Evolutionary conservation across 1,284 basidiomycete genomes (phyloP).

Genomic region (Ceratobasidium sp.): DNA sequence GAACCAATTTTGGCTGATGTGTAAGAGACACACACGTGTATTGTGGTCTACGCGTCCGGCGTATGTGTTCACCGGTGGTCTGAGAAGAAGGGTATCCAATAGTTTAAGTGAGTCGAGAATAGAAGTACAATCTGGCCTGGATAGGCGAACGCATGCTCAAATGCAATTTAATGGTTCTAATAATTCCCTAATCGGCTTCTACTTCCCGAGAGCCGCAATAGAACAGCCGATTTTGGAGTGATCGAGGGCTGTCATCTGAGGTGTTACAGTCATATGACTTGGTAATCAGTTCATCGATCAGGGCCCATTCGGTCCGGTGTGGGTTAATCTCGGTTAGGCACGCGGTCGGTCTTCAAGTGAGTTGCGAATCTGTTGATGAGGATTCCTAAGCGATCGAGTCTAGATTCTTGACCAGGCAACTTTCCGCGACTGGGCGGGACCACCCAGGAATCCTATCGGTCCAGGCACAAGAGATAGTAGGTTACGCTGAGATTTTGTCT

Average conservation of each 20-base stretch:
- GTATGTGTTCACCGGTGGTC: neutral
- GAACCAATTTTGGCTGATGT: neutral
- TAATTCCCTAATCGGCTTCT: neutral
- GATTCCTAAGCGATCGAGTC: neutral
- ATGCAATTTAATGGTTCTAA: neutral
- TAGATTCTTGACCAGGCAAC: neutral
- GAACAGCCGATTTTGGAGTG: neutral
- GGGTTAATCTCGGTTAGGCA: constrained; percentile 1
- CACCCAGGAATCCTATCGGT: neutral
- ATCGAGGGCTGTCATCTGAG: constrained; percentile 10
- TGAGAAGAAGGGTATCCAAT: neutral
- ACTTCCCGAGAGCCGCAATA: neutral
- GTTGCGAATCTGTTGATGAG: neutral
- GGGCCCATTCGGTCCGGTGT: neutral
- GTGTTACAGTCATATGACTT: neutral
- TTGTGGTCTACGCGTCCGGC: neutral
- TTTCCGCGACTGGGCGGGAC: neutral
- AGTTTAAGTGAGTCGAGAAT: constrained; percentile 4
- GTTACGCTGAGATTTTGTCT: neutral
- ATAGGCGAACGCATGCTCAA: neutral
- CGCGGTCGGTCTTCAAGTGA: neutral
- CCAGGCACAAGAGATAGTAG: neutral
- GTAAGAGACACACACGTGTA: neutral
- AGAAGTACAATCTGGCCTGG: neutral
- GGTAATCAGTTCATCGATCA: constrained; percentile 9